Percentiles rank a stretch among this genome's conserved stretches.
These are phyloP conservation scores for Bolboschoenus planiculmis DNA, from an alignment of 176 grass and related monocot species.

Conservation along the genomic window DNA sequence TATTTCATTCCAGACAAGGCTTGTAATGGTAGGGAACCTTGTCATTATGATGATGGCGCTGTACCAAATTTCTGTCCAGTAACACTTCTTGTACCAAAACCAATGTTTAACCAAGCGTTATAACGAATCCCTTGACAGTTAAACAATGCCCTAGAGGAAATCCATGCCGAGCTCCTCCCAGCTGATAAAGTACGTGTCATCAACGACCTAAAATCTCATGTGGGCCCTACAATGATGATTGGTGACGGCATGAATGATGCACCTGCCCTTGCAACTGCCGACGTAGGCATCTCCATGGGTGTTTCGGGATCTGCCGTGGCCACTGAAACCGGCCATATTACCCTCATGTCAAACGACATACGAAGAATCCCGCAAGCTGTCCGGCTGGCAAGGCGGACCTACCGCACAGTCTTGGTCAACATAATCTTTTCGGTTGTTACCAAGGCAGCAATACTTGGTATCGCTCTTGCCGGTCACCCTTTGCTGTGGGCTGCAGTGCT, in stretches of 20 bases:
- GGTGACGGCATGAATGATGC: slow-evolving; percentile 98
- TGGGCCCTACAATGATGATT: slow-evolving; percentile 76
- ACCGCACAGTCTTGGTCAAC: slow-evolving; percentile 56
- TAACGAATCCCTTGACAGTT: slow-evolving; percentile 37
- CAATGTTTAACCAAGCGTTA: background rate
- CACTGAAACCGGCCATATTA: slow-evolving; percentile 88
- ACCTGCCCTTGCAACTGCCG: slow-evolving; percentile 70
- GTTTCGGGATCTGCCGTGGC: slow-evolving; percentile 90
- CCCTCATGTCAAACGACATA: slow-evolving; percentile 95
- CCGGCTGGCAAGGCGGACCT: slow-evolving; percentile 59
- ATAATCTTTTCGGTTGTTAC: slow-evolving; percentile 70
- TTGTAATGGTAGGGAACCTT: background rate
- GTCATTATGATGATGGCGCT: background rate
- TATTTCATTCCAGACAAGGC: background rate
- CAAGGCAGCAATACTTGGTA: slow-evolving; percentile 56
- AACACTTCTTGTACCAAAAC: background rate
- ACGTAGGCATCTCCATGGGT: slow-evolving; percentile 95
- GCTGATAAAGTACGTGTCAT: slow-evolving; percentile 83
- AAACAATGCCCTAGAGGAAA: slow-evolving; percentile 44
- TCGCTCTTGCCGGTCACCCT: slow-evolving; percentile 67
- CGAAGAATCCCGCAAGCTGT: slow-evolving; percentile 66
- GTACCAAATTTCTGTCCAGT: background rate
- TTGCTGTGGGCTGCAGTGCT: slow-evolving; percentile 92
- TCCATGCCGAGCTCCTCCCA: slow-evolving; percentile 78
- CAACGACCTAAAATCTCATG: slow-evolving; percentile 48